phyloP scores from a whole-genome alignment of 2,329 filamentous ascomycete genomes.

The Chrysoporthe puriensis region DNA sequence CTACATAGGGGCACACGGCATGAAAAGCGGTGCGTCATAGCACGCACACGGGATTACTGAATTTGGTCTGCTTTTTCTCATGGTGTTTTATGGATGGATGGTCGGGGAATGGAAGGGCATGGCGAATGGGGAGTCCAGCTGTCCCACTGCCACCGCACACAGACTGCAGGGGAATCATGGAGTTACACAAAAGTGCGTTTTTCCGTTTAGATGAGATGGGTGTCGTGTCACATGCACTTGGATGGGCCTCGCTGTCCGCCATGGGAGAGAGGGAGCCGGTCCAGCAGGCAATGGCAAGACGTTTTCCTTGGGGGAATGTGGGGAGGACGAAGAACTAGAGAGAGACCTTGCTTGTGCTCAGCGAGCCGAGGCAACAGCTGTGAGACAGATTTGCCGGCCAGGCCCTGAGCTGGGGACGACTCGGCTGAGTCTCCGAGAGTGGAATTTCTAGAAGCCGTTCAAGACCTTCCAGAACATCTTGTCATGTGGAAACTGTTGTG shows the following conservation, averaged over 20 bases:
- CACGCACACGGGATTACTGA: slow-evolving; percentile 8
- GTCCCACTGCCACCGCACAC: slow-evolving; percentile 13
- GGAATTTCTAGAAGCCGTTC: slow-evolving; percentile 2
- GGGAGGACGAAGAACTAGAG: background rate
- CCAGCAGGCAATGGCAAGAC: background rate
- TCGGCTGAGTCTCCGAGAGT: slow-evolving; percentile 2
- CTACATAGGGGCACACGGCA: slow-evolving; percentile 9
- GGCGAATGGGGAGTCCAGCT: slow-evolving; percentile 20
- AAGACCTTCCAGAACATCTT: background rate
- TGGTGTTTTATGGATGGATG: slow-evolving; percentile 30
- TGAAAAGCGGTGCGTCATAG: slow-evolving; percentile 3
- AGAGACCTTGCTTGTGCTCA: background rate
- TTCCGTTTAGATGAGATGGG: background rate
- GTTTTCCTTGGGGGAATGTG: background rate
- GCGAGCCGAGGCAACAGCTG: no score
- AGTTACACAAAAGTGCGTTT: slow-evolving; percentile 17
- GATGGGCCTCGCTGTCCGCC: background rate
- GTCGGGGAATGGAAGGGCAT: slow-evolving; percentile 18
- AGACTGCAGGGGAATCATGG: slow-evolving; percentile 14
- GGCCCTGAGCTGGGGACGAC: background rate
- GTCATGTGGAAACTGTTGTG: background rate
- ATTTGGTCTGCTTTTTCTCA: slow-evolving; percentile 26
- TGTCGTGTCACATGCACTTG: background rate
- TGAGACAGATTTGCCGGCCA: background rate
- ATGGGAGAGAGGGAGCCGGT: background rate